These are phyloP conservation scores for Nepenthes gracilis DNA, from an alignment of 148 eudicot genomes.

Conservation along the genomic window DNA sequence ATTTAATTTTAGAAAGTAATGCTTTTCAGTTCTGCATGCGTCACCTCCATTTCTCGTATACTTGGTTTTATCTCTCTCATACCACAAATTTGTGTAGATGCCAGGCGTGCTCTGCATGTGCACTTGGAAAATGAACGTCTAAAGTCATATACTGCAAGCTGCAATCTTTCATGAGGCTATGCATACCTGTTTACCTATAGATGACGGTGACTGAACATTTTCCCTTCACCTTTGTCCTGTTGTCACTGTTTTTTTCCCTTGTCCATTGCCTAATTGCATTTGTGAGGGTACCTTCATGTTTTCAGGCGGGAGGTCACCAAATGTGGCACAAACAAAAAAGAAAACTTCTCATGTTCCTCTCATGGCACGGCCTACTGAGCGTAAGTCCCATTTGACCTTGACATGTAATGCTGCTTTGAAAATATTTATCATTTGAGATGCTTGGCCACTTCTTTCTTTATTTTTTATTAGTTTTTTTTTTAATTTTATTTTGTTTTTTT, in stretches of 20 bases:
- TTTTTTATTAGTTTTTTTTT: too few relatives aligned
- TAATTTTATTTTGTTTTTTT: too few relatives aligned
- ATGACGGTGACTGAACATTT: constrained; percentile 18
- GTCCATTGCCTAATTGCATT: not conserved
- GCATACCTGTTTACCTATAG: constrained; percentile 27
- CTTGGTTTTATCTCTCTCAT: constrained; percentile 3
- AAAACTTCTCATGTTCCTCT: constrained; percentile 47
- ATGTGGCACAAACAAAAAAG: constrained; percentile 17
- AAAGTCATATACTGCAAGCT: constrained; percentile 47
- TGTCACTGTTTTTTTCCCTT: constrained; percentile 2
- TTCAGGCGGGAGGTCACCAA: constrained; percentile 31
- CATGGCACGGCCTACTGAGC: constrained; percentile 65
- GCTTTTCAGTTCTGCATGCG: not conserved
- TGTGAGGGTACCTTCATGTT: constrained; percentile 12
- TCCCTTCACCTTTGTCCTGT: not conserved
- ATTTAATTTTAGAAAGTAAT: too few relatives aligned
- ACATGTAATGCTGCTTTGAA: too few relatives aligned
- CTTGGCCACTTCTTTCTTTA: too few relatives aligned
- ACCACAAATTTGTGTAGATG: constrained; percentile 24
- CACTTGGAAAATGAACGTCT: constrained; percentile 64
- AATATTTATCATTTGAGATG: too few relatives aligned
- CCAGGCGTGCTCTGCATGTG: constrained; percentile 40
- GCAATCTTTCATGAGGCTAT: constrained; percentile 60
- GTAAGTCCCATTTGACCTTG: constrained; percentile 41
- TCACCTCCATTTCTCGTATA: not conserved